A percentile compares a stretch with the other conserved stretches of the same genome.
These are phyloP conservation scores for Elsinoe fawcettii DNA, from an alignment of 2,329 filamentous ascomycete genomes.

Conservation along the genomic window DNA sequence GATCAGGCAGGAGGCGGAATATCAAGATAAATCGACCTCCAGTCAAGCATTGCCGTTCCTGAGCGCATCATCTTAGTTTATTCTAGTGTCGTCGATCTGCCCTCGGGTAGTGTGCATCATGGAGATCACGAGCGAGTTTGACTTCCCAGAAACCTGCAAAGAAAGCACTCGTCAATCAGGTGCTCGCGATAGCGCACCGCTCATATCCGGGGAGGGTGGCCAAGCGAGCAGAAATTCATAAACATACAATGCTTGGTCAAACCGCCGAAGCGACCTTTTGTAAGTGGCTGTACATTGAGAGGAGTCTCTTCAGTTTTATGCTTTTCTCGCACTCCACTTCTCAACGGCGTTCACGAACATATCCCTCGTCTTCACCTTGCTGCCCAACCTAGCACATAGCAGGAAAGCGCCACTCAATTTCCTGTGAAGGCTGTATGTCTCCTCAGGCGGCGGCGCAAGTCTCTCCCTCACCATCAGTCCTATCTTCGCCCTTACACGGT, in stretches of 20 bases:
- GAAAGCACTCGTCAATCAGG: neutral
- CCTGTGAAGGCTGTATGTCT: slow-evolving; percentile 91
- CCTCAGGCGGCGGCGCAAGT: slow-evolving; percentile 84
- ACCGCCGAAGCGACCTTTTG: neutral
- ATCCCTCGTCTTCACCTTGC: slow-evolving; percentile 69
- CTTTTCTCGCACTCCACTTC: slow-evolving; percentile 28
- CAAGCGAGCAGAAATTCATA: neutral
- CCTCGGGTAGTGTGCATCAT: neutral
- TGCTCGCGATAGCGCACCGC: neutral
- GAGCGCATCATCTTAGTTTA: neutral
- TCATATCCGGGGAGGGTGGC: neutral
- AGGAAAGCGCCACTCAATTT: slow-evolving; percentile 94
- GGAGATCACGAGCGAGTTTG: neutral
- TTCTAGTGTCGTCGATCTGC: neutral
- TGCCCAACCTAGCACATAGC: slow-evolving; percentile 78
- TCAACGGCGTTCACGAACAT: slow-evolving; percentile 59
- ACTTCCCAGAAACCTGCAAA: too few relatives aligned
- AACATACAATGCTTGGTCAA: neutral
- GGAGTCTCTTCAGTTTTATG: neutral
- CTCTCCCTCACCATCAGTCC: slow-evolving; percentile 89
- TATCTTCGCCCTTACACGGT: slow-evolving; percentile 79
- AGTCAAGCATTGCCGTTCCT: slow-evolving; percentile 8
- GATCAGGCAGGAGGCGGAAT: slow-evolving; percentile 4
- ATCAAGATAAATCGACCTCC: slow-evolving; percentile 1
- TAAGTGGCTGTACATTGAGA: neutral